A percentile compares a stretch with the other conserved stretches of the same genome.
Conservation (phyloP, 495 filamentous ascomycete species). For the Trypethelium eluteriae region DNA sequence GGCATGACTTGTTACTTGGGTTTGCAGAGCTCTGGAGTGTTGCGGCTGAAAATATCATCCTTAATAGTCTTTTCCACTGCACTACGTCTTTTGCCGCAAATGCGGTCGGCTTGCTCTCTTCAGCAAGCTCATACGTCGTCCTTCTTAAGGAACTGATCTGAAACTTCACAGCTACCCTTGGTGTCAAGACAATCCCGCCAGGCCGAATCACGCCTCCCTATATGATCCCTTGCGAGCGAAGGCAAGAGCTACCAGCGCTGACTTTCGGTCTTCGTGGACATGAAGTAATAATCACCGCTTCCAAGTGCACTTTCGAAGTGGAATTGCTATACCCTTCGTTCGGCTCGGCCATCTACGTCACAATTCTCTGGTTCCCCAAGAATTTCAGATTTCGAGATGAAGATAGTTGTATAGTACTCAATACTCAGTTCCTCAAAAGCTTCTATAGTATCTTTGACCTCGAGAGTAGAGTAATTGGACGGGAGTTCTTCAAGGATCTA, state of each 20-base stretch:
- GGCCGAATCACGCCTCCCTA: neutral
- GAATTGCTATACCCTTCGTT: neutral
- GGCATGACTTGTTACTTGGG: no score
- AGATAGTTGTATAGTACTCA: neutral
- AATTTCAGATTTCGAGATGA: neutral
- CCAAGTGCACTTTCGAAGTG: neutral
- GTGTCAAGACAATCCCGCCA: neutral
- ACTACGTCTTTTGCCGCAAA: neutral
- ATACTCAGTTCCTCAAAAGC: neutral
- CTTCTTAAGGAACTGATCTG: neutral
- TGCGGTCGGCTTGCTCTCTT: neutral
- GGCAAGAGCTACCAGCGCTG: constrained; percentile 12
- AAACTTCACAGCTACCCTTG: neutral
- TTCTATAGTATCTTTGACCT: constrained; percentile 9
- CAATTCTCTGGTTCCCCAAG: neutral
- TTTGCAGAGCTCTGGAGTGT: neutral
- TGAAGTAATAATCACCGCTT: constrained; percentile 3
- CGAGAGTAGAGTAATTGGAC: constrained; percentile 11
- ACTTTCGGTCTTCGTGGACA: constrained; percentile 10
- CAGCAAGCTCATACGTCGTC: neutral
- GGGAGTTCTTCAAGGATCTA: neutral
- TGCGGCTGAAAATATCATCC: neutral
- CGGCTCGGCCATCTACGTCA: neutral
- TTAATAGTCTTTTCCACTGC: neutral
- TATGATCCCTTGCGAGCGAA: neutral